Percentiles rank a stretch among this genome's conserved stretches.
phyloP scores from a whole-genome alignment of 2,329 filamentous ascomycete genomes.

The Nannizziopsis arthrosporioides region DNA sequence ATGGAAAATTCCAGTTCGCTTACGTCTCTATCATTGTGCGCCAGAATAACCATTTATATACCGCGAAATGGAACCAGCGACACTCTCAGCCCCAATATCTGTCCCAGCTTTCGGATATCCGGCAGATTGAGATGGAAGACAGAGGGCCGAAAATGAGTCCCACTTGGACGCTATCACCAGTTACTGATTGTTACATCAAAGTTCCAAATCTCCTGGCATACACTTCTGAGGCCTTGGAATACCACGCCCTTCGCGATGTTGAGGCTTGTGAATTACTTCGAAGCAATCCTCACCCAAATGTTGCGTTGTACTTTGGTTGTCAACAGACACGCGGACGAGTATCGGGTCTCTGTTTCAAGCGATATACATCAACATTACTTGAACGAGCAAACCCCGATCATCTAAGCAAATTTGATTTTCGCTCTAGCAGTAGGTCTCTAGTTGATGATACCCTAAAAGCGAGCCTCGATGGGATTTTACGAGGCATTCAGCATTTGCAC shows the following conservation, averaged over 20 bases:
- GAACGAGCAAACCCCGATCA: constrained; percentile 18
- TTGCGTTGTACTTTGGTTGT: constrained; percentile 20
- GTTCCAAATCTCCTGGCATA: no score
- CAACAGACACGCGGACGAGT: constrained; percentile 15
- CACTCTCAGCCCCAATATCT: no score
- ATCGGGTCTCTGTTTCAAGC: constrained; percentile 20
- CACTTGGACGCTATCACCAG: no score
- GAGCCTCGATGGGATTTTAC: constrained; percentile 14
- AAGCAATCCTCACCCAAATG: constrained; percentile 21
- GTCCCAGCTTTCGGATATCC: no score
- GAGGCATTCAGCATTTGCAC: constrained; percentile 23
- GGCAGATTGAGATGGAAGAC: no score
- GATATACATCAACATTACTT: constrained; percentile 18
- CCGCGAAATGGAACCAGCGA: no score
- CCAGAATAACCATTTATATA: no score
- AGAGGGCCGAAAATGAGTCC: no score
- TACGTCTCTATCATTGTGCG: no score
- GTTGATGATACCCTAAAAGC: constrained; percentile 15
- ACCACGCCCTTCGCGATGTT: constrained; percentile 13
- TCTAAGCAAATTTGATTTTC: constrained; percentile 17
- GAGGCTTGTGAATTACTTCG: constrained; percentile 20
- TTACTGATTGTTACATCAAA: neutral
- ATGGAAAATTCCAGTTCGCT: no score
- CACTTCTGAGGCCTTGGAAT: no score
- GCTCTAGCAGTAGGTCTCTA: constrained; percentile 14